Base-by-base conservation (phyloP, 208 protist genomes). In the Acanthamoeba quina region DNA sequence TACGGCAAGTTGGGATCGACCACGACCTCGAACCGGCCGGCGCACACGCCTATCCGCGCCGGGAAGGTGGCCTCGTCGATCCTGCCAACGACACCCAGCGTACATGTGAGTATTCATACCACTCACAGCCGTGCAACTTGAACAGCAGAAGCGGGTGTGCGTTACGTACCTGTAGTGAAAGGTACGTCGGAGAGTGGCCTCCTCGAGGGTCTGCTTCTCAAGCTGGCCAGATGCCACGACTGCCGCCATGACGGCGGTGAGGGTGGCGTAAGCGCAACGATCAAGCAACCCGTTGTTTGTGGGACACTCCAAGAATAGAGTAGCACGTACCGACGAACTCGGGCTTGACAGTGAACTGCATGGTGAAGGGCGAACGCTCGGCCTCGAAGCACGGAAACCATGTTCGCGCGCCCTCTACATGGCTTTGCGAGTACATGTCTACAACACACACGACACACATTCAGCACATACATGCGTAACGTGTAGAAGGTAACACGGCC, bases 341-440 rank as follows among this genome's bases (percentile, higher is more conserved):
- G 31, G 68, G 31, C 54, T 26, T 54, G n/a, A 92, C 93, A 9
- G 93, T 94, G 47, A 93, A 60, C 34, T 94, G 26, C 41, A 94
- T 74, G 49, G 29, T 68, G 58, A 94, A 94, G 11, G 93, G 47
- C 24, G 37, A 92, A 34, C 93, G 64, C 29, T 92, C 52, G 4
- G 89, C 34, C 31, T 94, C 93, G 24, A 94, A 37, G 56, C 94
- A 95, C 41, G 95, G 95, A 31, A 96, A 96, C 95, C 95, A 96
- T 76, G 94, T 95, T 70, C 95, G 58, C 1, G 94, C 91, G 13
- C 94, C 90, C 52, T 96, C 90, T 4, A 88, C 64, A 47, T 95
- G 89, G 17, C 44, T 95, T 7, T 68, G 44, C 9, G 94, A 88
- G 62, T 96, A 96, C 58, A 93, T 88, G 60, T 96, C 85, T 96